Evolutionary conservation across 352 stramenopile genomes (phyloP).

Genomic region (Poterioochromonas sp.): DNA sequence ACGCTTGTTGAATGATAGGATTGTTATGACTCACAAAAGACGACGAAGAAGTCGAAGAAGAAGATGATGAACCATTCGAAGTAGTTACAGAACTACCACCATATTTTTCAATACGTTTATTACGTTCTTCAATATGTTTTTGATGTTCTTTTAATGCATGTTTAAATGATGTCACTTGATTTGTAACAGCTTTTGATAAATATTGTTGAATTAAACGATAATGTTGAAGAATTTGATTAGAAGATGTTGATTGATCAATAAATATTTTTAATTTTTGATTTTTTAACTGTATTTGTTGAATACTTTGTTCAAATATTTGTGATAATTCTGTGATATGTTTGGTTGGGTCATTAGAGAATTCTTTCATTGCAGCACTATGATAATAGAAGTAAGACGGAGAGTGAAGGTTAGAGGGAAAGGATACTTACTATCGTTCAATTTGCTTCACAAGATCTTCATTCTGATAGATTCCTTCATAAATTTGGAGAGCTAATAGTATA

Average conservation of each 20-base stretch:
- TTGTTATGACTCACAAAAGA: no score
- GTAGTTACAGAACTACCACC: no score
- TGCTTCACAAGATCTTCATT: slow-evolving; percentile 12
- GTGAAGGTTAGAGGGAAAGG: not conserved
- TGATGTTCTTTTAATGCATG: not conserved
- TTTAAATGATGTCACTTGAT: not conserved
- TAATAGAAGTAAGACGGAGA: not conserved
- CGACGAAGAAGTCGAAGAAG: no score
- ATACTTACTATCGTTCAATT: not conserved
- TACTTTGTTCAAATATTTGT: slow-evolving; percentile 24
- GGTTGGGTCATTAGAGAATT: slow-evolving; percentile 34
- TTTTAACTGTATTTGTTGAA: slow-evolving; percentile 14
- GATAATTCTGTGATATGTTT: slow-evolving; percentile 31
- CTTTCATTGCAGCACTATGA: slow-evolving; percentile 22
- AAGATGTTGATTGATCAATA: not conserved
- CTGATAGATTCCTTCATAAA: not conserved
- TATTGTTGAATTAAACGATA: not conserved
- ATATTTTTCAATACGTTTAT: slow-evolving; percentile 8
- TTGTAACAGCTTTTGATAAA: not conserved
- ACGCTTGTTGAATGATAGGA: no score
- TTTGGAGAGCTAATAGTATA: not conserved
- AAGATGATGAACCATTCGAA: no score
- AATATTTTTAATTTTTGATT: slow-evolving; percentile 24
- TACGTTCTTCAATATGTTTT: slow-evolving; percentile 10
- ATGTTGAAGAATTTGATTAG: not conserved